A percentile compares a stretch with the other conserved stretches of the same genome.
Conservation (phyloP, 2,329 filamentous ascomycete species). For the Trichoderma aggressivum region DNA sequence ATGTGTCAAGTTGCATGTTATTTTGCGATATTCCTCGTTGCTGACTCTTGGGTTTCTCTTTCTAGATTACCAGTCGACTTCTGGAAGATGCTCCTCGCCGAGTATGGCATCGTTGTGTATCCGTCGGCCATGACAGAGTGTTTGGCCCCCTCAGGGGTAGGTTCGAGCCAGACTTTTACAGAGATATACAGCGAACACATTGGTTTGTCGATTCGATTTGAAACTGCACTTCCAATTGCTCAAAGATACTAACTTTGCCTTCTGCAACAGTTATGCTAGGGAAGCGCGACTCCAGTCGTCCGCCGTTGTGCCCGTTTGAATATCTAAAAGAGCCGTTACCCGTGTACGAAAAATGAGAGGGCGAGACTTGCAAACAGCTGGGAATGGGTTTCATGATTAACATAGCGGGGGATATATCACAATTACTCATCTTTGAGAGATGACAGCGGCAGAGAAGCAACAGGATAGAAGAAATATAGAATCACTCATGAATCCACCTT, state of each 20-base stretch:
- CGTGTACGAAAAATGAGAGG: slow-evolving; percentile 28
- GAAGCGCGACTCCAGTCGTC: slow-evolving; percentile 27
- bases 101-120: slow-evolving; percentile 42
- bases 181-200: slow-evolving; percentile 38
- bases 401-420: not conserved
- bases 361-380: not conserved
- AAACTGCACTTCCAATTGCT: not conserved
- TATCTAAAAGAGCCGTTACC: slow-evolving; percentile 38
- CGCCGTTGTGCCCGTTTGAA: slow-evolving; percentile 38
- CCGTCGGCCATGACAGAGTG: slow-evolving; percentile 39
- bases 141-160: slow-evolving; percentile 33
- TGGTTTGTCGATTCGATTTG: slow-evolving; percentile 24
- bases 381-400: not conserved
- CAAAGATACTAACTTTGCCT: not conserved
- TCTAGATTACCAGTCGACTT: slow-evolving; percentile 37
- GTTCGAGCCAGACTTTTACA: slow-evolving; percentile 35
- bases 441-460: not conserved
- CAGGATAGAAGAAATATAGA: not conserved
- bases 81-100: slow-evolving; percentile 37
- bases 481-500: slow-evolving; percentile 34
- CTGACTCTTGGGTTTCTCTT: not conserved
- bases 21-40: not conserved
- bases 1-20: slow-evolving; percentile 16
- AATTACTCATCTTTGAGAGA: not conserved
- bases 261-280: slow-evolving; percentile 35